A percentile compares a stretch with the other conserved stretches of the same genome.
phyloP scores from a whole-genome alignment of 352 stramenopile genomes.

The Phytophthora ohioensis region DNA sequence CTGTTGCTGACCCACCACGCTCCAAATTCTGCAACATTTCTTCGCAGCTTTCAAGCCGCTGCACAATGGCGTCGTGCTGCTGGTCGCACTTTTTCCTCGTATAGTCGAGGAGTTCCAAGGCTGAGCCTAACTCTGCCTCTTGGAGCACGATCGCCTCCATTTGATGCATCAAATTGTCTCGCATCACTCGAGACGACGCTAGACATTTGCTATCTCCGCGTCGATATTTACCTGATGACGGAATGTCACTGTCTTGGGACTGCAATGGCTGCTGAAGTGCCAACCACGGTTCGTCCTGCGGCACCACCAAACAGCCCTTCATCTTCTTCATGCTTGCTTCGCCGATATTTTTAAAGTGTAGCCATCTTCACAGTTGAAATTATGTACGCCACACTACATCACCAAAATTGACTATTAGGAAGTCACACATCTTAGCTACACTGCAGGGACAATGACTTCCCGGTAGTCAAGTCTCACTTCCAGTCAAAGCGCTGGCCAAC shows the following conservation, averaged over 20 bases:
- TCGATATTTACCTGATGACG: not conserved
- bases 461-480: conserved; percentile 24
- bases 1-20: conserved; percentile 7
- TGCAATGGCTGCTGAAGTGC: conserved; percentile 44
- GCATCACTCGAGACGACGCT: conserved; percentile 52
- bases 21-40: conserved; percentile 44
- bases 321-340: conserved; percentile 34
- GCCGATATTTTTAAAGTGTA: conserved; percentile 14
- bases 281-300: conserved; percentile 47
- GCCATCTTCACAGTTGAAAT: conserved; percentile 2
- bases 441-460: not conserved
- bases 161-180: conserved; percentile 66
- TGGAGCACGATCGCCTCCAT: conserved; percentile 73
- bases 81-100: conserved; percentile 47
- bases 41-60: conserved; percentile 57
- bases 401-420: not conserved
- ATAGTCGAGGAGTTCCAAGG: conserved; percentile 70
- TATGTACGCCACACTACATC: no score
- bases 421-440: not conserved
- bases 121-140: conserved; percentile 65
- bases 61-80: conserved; percentile 63
- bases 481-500: conserved; percentile 12
- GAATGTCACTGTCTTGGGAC: not conserved
- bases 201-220: conserved; percentile 33
- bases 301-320: conserved; percentile 61